Conservation (phyloP, 116 monocot genomes). For the Thalassia testudinum region DNA sequence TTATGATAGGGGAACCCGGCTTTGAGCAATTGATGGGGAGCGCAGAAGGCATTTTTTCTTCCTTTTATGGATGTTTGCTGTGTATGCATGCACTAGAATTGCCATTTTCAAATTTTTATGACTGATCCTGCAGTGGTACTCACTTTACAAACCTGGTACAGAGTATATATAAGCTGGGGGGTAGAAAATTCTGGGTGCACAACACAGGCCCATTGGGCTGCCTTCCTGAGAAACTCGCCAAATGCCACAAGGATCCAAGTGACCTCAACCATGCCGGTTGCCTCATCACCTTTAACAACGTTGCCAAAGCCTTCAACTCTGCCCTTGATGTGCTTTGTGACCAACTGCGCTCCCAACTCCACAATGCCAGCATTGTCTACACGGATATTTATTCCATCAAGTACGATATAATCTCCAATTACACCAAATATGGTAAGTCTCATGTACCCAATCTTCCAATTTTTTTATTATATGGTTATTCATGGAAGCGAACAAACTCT, state of each 20-base stretch:
- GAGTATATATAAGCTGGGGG: conserved; percentile 37
- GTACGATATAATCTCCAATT: conserved; percentile 44
- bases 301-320: conserved; percentile 32
- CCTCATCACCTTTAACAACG: conserved; percentile 36
- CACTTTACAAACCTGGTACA: conserved; percentile 5
- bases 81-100: no score
- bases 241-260: conserved; percentile 14
- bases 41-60: no score
- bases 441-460: no score
- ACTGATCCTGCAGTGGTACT: no score
- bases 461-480: no score
- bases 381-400: conserved; percentile 41
- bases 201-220: conserved; percentile 61
- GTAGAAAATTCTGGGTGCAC: conserved; percentile 54
- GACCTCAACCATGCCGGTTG: conserved; percentile 39
- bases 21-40: no score
- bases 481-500: no score
- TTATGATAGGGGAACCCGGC: no score
- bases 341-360: conserved; percentile 13
- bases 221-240: conserved; percentile 41
- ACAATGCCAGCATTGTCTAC: conserved; percentile 26
- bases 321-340: conserved; percentile 18
- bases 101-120: no score
- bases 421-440: conserved; percentile 34
- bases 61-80: no score